Evolutionary conservation across 202 grass and related monocot genomes (phyloP), one percentile per base, ranked within the genome.

Genomic region (Panicum virgatum): DNA sequence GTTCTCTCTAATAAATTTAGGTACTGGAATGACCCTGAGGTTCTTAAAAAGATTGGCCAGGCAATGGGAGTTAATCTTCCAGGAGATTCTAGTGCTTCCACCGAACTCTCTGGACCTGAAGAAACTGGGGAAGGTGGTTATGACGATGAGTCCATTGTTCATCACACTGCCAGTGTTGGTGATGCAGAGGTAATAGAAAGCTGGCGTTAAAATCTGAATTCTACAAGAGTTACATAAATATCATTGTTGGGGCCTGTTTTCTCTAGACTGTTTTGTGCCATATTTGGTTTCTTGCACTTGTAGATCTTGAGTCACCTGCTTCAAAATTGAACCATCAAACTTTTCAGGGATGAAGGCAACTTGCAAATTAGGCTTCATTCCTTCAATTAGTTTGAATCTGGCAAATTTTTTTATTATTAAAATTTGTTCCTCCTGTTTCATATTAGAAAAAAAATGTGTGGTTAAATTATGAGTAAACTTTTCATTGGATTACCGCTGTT

Each of bases 1-100:
- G 22, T 68, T 81, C 59, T 60, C 10, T 60, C 43, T 74, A 47
- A 43, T 84, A 84, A 66, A 57, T 84, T 25, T 69, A 98, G 95
- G 84, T 98, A 98, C 83, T 98, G 92, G 95, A 98, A 98, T 91
- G 95, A 98, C 81, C 86, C 95, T 52, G 90, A 90, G 22, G 83
- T 89, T 90, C 92, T 98, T 70, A 84, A 94, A 82, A 98, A 98
- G 88, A 86, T 98, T 75, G 95, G 92, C 20, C 84, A 98, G 73
- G 95, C 92, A 72, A 95, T 98, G 92, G 89, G 90, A 57, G 70
- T 98, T 52, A 85, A 62, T 39, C 36, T 82, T 83, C 84, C 86
- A 48, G 90, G 79, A 48, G 92, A 91, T 74, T 85, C 79, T 80
- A 80, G 66, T 66, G 69, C 82, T 40, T 76, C 88, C 16, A 68